phyloP scores from a whole-genome alignment of 2,329 filamentous ascomycete genomes.

The Blastomyces parvus region DNA sequence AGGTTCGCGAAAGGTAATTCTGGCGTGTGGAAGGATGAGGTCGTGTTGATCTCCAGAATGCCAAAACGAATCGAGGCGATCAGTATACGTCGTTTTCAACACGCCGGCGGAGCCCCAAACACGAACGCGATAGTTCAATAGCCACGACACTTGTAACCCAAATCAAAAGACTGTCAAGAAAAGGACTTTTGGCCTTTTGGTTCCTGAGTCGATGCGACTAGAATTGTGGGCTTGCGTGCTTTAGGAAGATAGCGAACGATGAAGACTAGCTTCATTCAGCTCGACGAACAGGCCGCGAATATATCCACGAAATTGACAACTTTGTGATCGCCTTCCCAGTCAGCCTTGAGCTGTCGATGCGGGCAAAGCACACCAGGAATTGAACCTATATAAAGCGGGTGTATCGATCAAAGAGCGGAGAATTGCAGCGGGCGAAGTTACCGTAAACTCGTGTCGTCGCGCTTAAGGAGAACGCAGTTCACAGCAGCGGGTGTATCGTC shows the following conservation, averaged over 20 bases:
- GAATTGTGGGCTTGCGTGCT: neutral
- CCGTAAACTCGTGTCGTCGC: neutral
- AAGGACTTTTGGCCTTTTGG: neutral
- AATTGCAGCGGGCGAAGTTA: neutral
- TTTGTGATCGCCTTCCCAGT: neutral
- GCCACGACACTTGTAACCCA: neutral
- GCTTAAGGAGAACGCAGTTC: neutral
- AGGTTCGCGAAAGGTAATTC: conserved; percentile 13
- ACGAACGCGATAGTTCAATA: neutral
- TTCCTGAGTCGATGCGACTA: neutral
- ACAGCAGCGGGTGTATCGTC: neutral
- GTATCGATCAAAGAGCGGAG: neutral
- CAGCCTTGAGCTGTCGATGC: neutral
- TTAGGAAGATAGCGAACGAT: neutral
- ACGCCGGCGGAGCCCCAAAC: neutral
- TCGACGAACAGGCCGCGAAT: neutral
- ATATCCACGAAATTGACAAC: neutral
- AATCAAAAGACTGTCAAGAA: neutral
- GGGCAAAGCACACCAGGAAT: neutral
- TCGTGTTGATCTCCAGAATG: neutral
- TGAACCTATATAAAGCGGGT: neutral
- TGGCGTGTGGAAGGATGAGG: neutral
- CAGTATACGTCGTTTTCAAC: neutral
- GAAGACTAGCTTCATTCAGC: conserved; percentile 7
- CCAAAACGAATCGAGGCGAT: neutral